Percentiles rank a stretch among this genome's conserved stretches.
These are phyloP conservation scores for Trametes versicolor DNA, from an alignment of 1,284 basidiomycete genomes.

Conservation along the genomic window DNA sequence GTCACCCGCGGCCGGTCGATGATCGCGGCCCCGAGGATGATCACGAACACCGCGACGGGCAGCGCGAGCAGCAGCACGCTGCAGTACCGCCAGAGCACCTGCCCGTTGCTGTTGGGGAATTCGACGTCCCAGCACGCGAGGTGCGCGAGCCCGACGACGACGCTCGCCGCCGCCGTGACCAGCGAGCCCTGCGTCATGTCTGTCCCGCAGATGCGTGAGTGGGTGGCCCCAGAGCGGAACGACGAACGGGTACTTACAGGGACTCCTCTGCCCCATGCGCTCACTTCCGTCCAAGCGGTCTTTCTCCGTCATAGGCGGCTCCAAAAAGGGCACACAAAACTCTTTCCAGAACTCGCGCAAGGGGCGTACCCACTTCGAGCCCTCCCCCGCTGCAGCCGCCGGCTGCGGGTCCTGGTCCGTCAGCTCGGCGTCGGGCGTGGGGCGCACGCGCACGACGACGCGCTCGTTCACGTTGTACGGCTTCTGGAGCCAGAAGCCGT, in stretches of 20 bases:
- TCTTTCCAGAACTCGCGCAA: slow-evolving; percentile 10
- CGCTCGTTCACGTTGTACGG: slow-evolving; percentile 23
- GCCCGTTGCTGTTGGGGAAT: slow-evolving; percentile 27
- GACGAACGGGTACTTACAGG: slow-evolving; percentile 8
- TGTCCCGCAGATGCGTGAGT: neutral
- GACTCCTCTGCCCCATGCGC: slow-evolving; percentile 19
- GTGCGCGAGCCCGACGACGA: slow-evolving; percentile 24
- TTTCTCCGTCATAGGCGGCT: slow-evolving; percentile 15
- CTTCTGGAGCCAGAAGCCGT: slow-evolving; percentile 21
- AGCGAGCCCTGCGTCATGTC: slow-evolving; percentile 25
- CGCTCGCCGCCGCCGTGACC: slow-evolving; percentile 14
- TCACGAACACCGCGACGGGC: slow-evolving; percentile 16
- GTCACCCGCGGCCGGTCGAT: slow-evolving; percentile 22
- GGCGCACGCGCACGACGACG: slow-evolving; percentile 14
- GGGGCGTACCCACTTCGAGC: too few species aligned
- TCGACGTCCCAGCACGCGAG: slow-evolving; percentile 26
- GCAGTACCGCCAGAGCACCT: slow-evolving; percentile 23
- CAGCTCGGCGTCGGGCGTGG: neutral
- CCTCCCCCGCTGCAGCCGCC: too few species aligned
- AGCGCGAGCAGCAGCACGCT: slow-evolving; percentile 14
- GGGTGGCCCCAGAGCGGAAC: neutral
- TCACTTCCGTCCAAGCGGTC: slow-evolving; percentile 23
- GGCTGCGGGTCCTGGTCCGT: neutral
- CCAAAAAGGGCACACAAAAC: slow-evolving; percentile 1
- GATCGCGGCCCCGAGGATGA: slow-evolving; percentile 24